Conservation (phyloP, 768 basidiomycete species). For the Xerocomus potaroensis region DNA sequence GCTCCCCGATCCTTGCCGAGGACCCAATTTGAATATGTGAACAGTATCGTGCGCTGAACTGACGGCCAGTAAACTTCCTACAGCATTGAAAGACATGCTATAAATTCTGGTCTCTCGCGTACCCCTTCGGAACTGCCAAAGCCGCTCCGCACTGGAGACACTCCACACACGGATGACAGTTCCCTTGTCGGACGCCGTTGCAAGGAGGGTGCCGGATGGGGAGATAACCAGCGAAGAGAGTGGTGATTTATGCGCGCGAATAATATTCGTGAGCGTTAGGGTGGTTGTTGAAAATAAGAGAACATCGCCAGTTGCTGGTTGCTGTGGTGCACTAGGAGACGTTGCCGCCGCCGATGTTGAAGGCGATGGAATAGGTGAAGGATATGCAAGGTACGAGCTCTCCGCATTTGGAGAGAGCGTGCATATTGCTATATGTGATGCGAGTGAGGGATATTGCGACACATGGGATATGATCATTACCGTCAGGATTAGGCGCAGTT, state of each 20-base stretch:
- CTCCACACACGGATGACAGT: conserved; percentile 96
- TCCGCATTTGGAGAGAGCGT: conserved; percentile 93
- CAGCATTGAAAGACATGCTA: conserved; percentile 79
- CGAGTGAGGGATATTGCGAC: conserved; percentile 1
- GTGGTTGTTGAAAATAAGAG: conserved; percentile 92
- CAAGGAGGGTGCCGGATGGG: conserved; percentile 81
- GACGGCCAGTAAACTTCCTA: conserved; percentile 81
- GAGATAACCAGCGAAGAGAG: conserved; percentile 87
- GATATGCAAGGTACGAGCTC: conserved; percentile 92
- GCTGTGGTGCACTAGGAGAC: conserved; percentile 38
- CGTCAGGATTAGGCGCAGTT: conserved; percentile 93
- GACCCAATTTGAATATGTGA: conserved; percentile 87
- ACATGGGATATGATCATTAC: conserved; percentile 37
- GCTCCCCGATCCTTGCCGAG: conserved; percentile 26
- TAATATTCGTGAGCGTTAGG: conserved; percentile 89
- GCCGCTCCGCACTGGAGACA: conserved; percentile 85
- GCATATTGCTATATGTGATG: conserved; percentile 73
- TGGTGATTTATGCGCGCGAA: conserved; percentile 95
- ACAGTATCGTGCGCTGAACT: conserved; percentile 93
- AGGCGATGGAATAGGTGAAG: conserved; percentile 87
- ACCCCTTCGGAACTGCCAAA: conserved; percentile 93
- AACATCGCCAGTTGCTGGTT: conserved; percentile 69
- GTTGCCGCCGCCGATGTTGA: conserved; percentile 46
- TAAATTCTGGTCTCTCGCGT: conserved; percentile 84
- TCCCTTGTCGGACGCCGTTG: conserved; percentile 91